Conservation (phyloP, 768 basidiomycete genomes). For the Artomyces pyxidatus region DNA sequence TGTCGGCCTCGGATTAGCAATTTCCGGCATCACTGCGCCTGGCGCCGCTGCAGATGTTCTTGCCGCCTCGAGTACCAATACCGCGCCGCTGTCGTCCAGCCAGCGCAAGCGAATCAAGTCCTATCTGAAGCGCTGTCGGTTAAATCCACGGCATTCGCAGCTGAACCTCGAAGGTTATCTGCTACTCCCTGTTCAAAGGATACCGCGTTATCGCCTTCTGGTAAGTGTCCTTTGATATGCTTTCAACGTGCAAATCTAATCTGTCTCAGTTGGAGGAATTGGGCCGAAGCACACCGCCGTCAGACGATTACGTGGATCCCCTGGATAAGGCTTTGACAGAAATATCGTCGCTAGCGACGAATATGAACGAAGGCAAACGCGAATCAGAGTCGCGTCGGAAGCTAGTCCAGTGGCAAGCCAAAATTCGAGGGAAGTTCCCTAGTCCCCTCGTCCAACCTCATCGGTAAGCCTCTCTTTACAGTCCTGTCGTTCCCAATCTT, state of each 20-base stretch:
- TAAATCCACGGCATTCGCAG: conserved; percentile 88
- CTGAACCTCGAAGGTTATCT: conserved; percentile 92
- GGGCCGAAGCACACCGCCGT: conserved; percentile 75
- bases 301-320: conserved; percentile 65
- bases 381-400: conserved; percentile 89
- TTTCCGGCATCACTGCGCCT: conserved; percentile 44
- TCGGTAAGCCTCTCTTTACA: conserved; percentile 43
- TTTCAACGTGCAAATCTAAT: neutral
- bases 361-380: conserved; percentile 98
- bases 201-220: conserved; percentile 92
- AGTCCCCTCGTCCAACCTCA: conserved; percentile 98
- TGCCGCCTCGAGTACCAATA: conserved; percentile 31
- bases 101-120: conserved; percentile 85
- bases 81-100: conserved; percentile 57
- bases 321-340: conserved; percentile 80
- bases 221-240: conserved; percentile 38
- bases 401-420: conserved; percentile 83
- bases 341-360: conserved; percentile 81
- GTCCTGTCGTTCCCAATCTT: neutral
- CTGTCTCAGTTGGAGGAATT: conserved; percentile 71
- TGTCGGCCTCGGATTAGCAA: conserved; percentile 48
- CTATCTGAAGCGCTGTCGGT: conserved; percentile 84
- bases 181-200: conserved; percentile 89
- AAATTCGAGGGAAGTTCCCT: conserved; percentile 88
- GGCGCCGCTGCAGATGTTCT: conserved; percentile 30